A percentile compares a stretch with the other conserved stretches of the same genome.
Conservation (phyloP, 257 asterid species). For the Nicotiana tabacum region DNA sequence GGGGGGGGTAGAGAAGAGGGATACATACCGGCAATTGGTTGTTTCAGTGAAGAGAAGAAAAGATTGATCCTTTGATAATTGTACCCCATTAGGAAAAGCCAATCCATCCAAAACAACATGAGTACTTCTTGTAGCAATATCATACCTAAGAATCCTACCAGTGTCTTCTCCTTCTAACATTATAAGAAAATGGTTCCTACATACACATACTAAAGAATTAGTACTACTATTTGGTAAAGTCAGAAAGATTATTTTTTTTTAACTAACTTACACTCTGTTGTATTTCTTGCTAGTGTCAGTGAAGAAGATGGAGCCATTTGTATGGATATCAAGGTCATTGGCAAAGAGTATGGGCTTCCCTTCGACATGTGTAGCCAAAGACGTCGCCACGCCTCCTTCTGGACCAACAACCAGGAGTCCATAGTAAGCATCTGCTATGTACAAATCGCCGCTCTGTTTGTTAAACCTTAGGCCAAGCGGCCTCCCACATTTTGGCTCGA, state of each 20-base stretch:
- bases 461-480: conserved; percentile 86
- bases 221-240: too few species aligned
- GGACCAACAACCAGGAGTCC: conserved; percentile 80
- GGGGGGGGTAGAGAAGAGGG: background rate
- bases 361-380: conserved; percentile 55
- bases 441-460: conserved; percentile 50
- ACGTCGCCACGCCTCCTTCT: conserved; percentile 66
- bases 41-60: conserved; percentile 80
- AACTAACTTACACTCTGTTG: conserved; percentile 59
- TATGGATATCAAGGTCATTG: conserved; percentile 80
- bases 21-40: conserved; percentile 74
- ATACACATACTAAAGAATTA: background rate
- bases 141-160: conserved; percentile 73
- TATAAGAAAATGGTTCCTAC: conserved; percentile 74
- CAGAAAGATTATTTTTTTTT: too few species aligned
- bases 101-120: conserved; percentile 68
- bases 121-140: conserved; percentile 57
- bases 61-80: conserved; percentile 71
- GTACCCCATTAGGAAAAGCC: conserved; percentile 89
- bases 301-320: conserved; percentile 86
- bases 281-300: conserved; percentile 81
- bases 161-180: conserved; percentile 88
- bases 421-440: conserved; percentile 84
- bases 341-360: conserved; percentile 80
- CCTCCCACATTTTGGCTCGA: conserved; percentile 70